Evolutionary conservation across 768 basidiomycete genomes (phyloP), one percentile per base, ranked within the genome.

Genomic region (Boletus rubroflammeus): DNA sequence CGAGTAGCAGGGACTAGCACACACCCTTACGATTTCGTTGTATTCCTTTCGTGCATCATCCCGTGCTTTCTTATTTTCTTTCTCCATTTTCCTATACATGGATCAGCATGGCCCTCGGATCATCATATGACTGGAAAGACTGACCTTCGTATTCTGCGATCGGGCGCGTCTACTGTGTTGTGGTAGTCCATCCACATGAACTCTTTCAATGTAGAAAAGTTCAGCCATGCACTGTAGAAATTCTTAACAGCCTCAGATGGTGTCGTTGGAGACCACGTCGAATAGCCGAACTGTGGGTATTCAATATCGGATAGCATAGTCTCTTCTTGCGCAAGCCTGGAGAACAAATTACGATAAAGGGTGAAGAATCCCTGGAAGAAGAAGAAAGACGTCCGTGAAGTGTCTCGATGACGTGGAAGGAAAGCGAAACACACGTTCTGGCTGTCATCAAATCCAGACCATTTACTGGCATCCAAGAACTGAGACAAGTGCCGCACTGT

Each of bases 21-120:
- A 53, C 61, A 95, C 95, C 65, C 88, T 77, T 28, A 99, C 79
- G 5, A 86, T 87, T 38, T 98, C 95, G 64, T 93, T 98, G 71
- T 96, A 98, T 56, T 98, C 95, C 65, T 82, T 82, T 36, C 88
- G 81, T 6, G 88, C 88, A 36, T 93, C 88, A 28, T 97, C 93
- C 14, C 94, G 80, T 3, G 84, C 83, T 66, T 94, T 94, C 71
- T 90, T 92, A 71, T 99, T 98, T 60, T 98, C 97, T 62, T 86
- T 91, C 67, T 98, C 97, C 89, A 98, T 94, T 43, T 93, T 65
- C 62, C 91, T 92, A 32, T 14, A 29, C 14, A 34, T 7, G 40
- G 19, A 42, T 62, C 28, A 51, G 40, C 14, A n/a, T 45, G 23
- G 11, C 3, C 26, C 32, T 32, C 9, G 8, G 19, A 34, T 17